Conservation (phyloP, 2,329 filamentous ascomycete species). For the Chaetothyriales sp. region DNA sequence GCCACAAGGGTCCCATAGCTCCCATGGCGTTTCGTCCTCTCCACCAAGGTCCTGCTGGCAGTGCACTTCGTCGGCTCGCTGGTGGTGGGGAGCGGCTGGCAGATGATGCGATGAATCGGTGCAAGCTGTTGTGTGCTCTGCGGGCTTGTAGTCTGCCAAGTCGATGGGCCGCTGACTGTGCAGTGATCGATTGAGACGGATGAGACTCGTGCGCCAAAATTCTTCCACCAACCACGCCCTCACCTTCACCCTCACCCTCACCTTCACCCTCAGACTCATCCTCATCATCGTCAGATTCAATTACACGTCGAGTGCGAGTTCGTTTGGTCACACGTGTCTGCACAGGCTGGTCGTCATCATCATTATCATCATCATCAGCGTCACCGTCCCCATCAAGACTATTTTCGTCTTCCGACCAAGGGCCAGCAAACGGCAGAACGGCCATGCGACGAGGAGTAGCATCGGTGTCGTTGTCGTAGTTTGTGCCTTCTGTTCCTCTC, state of each 20-base stretch:
- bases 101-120: neutral
- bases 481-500: neutral
- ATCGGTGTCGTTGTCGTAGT: conserved; percentile 1
- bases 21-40: no score
- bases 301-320: neutral
- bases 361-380: conserved; percentile 1
- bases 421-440: neutral
- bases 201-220: neutral
- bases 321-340: neutral
- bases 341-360: neutral
- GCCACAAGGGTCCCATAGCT: neutral
- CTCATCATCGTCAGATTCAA: conserved; percentile 3
- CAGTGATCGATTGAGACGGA: neutral
- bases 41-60: neutral
- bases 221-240: neutral
- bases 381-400: neutral
- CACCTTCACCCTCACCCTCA: neutral
- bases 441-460: neutral
- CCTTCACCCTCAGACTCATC: conserved; percentile 1
- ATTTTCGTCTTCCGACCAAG: neutral
- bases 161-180: neutral
- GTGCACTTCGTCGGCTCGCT: neutral
- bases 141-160: neutral
- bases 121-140: neutral
- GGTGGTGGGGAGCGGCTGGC: neutral